Evolutionary conservation across 129 eudicot genomes (phyloP).

Genomic region (Rutidosis leptorrhynchoides): DNA sequence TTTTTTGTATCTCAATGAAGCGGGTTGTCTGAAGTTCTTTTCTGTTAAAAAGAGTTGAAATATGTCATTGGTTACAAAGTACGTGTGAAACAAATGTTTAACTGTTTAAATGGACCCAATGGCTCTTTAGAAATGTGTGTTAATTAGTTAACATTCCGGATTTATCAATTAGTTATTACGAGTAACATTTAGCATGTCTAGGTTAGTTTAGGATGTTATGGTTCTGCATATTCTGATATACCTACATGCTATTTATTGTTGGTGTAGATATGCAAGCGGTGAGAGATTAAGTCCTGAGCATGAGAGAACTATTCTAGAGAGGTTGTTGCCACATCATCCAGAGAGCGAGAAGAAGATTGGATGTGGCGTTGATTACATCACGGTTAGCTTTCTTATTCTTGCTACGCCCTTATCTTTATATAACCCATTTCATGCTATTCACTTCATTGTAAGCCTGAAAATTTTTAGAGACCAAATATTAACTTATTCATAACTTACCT

Average conservation of each 20-base stretch:
- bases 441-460: neutral
- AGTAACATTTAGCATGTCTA: neutral
- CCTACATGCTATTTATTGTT: slow-evolving; percentile 20
- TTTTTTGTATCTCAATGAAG: neutral
- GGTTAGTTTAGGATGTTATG: neutral
- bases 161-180: neutral
- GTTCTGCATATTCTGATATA: slow-evolving; percentile 9
- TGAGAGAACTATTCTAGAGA: slow-evolving; percentile 67
- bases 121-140: slow-evolving; percentile 14
- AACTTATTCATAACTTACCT: neutral
- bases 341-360: slow-evolving; percentile 84
- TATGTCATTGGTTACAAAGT: neutral
- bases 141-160: neutral
- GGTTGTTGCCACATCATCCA: slow-evolving; percentile 90
- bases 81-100: neutral
- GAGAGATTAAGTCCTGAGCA: slow-evolving; percentile 80
- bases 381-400: slow-evolving; percentile 49
- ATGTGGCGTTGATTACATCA: slow-evolving; percentile 80
- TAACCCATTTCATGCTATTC: slow-evolving; percentile 4
- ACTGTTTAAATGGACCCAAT: neutral
- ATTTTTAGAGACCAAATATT: slow-evolving; percentile 1
- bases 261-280: slow-evolving; percentile 70
- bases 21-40: neutral
- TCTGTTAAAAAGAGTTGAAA: neutral
- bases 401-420: neutral